Evolutionary conservation across 2,329 filamentous ascomycete genomes (phyloP).

Genomic region (Ophiosphaerella korrae): DNA sequence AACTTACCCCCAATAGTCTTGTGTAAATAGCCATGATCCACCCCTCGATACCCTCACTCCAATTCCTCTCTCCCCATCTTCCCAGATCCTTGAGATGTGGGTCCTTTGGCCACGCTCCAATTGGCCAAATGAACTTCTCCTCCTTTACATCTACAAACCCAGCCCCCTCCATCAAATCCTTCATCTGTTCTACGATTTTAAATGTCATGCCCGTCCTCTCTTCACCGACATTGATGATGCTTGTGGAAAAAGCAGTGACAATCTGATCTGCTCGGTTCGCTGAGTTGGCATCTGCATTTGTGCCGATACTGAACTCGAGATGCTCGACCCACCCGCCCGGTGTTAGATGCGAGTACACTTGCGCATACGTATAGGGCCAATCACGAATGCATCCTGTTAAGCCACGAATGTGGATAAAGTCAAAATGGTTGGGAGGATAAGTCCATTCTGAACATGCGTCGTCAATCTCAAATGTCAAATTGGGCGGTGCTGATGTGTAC

Average conservation of each 20-base stretch:
- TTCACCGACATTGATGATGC: constrained; percentile 21
- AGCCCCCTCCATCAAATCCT: constrained; percentile 17
- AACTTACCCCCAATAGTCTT: constrained; percentile 33
- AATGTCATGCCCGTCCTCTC: constrained; percentile 34
- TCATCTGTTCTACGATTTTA: constrained; percentile 24
- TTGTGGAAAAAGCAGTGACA: constrained; percentile 22
- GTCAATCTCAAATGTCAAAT: constrained; percentile 54
- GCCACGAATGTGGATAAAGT: constrained; percentile 48
- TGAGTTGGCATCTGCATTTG: constrained; percentile 20
- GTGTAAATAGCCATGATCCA: constrained; percentile 50
- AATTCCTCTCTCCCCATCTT: constrained; percentile 47
- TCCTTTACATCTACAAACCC: constrained; percentile 39
- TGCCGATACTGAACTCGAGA: constrained; percentile 44
- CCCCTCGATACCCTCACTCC: constrained; percentile 49
- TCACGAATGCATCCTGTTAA: constrained; percentile 49
- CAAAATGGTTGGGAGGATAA: constrained; percentile 45
- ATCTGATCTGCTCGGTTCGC: constrained; percentile 23
- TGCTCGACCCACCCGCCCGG: constrained; percentile 53
- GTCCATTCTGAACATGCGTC: constrained; percentile 50
- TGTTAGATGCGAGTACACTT: constrained; percentile 45
- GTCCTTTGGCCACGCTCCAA: constrained; percentile 42
- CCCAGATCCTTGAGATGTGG: constrained; percentile 42
- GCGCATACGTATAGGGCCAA: constrained; percentile 48
- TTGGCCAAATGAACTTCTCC: constrained; percentile 37
- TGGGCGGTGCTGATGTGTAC: constrained; percentile 43